Base-by-base conservation (phyloP, 768 basidiomycete genomes). In the Agaricus blazei region DNA sequence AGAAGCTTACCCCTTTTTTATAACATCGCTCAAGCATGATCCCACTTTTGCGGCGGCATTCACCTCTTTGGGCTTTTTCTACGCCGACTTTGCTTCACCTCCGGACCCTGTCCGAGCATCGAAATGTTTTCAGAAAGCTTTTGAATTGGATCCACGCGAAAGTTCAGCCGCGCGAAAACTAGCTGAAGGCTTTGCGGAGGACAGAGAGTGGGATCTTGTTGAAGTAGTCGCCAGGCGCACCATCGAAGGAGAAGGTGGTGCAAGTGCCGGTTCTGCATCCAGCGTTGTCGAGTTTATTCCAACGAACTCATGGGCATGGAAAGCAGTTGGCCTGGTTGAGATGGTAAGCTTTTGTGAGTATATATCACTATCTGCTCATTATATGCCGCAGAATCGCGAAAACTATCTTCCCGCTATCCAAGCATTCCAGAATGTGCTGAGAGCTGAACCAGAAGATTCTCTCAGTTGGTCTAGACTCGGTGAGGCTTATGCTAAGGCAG, bases 111-210 rank as follows among this genome's bases (percentile, higher is more conserved):
- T 82, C 5, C 84, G 95, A 37, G 90, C 96, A 0, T 88, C 90
- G 3, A 95, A 94, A 66, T 98, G 96, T 67, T 98, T 96, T 69
- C 94, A 98, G 64, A 98, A 96, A 64, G 97, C 96, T 0, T 98
- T 99, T 63, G 97, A 98, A 68, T 82, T 98, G 4, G 96, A 98
- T 70, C 81, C 93, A 2, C 80, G 88, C 14, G 92, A 99, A 69
- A 84, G 79, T 9, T 83, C 88, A 23, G 93, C 97, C 1, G 97
- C 96, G 0, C 77, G 80, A 51, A 77, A 85, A 54, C 77, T 99
- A 3, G 94, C 93, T 0, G 83, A 88, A 61, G 88, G 90, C 2
- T 98, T 98, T 67, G 93, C 95, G 0, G 85, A 93, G 54, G 90
- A 97, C 59, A 79, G 83, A 51, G 96, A 97, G 65, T 98, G 97